Percentiles rank a stretch among this genome's conserved stretches.
phyloP scores from a whole-genome alignment of 2,329 filamentous ascomycete species.

The Lachnellula suecica region DNA sequence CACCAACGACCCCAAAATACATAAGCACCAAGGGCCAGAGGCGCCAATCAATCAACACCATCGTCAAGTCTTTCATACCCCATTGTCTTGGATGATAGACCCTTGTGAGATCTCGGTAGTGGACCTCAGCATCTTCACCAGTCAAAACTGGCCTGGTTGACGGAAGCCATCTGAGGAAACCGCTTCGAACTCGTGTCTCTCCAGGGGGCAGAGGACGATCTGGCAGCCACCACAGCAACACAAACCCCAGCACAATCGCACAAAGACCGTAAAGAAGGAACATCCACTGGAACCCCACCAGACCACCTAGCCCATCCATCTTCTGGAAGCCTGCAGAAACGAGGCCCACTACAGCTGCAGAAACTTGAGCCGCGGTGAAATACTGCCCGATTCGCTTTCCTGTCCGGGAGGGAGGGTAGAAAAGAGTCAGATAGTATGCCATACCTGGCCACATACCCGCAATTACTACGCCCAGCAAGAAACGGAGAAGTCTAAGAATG shows the following conservation, averaged over 20 bases:
- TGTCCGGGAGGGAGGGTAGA: conserved; percentile 84
- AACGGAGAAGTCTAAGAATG: conserved; percentile 64
- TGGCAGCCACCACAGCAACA: conserved; percentile 85
- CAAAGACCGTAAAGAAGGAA: conserved; percentile 83
- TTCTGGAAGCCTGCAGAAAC: conserved; percentile 90
- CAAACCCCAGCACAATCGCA: conserved; percentile 68
- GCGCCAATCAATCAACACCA: conserved; percentile 80
- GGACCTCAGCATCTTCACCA: conserved; percentile 75
- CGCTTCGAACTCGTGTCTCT: conserved; percentile 42
- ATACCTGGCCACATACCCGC: conserved; percentile 96
- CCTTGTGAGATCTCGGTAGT: conserved; percentile 78
- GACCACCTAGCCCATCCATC: conserved; percentile 76
- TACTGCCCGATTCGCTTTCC: conserved; percentile 88
- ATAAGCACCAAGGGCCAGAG: conserved; percentile 84
- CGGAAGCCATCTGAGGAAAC: conserved; percentile 66
- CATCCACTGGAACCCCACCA: conserved; percentile 90
- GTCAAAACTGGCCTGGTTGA: conserved; percentile 67
- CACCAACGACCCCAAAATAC: conserved; percentile 94
- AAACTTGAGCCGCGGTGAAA: conserved; percentile 86
- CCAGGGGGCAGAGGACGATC: conserved; percentile 77
- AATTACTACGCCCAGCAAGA: conserved; percentile 82
- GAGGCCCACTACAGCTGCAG: conserved; percentile 83
- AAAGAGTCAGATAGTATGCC: conserved; percentile 88
- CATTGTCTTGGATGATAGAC: conserved; percentile 77
- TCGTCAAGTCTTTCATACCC: conserved; percentile 67